A percentile compares a stretch with the other conserved stretches of the same genome.
These are phyloP conservation scores for Phytophthora melonis DNA, from an alignment of 352 stramenopile species.

Conservation along the genomic window DNA sequence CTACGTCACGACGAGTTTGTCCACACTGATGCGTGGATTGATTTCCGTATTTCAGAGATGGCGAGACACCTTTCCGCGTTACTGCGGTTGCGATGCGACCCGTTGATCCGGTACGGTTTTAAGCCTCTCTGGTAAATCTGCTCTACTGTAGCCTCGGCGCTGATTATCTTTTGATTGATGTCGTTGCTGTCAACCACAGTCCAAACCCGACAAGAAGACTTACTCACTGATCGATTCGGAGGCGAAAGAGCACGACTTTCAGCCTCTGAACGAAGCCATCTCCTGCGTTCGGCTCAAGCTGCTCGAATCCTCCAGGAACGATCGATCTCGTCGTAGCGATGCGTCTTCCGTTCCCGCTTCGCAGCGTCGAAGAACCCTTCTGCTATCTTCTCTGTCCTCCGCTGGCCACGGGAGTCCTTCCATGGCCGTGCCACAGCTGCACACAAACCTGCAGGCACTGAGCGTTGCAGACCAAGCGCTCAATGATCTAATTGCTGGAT, in stretches of 20 bases:
- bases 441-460: constrained; percentile 22
- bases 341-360: constrained; percentile 5
- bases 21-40: neutral
- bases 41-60: constrained; percentile 43
- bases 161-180: constrained; percentile 1
- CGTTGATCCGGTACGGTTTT: constrained; percentile 51
- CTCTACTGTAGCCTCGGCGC: neutral
- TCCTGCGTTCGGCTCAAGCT: constrained; percentile 63
- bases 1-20: neutral
- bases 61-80: constrained; percentile 56
- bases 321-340: constrained; percentile 1
- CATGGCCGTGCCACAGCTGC: constrained; percentile 11
- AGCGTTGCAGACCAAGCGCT: constrained; percentile 33
- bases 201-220: constrained; percentile 64
- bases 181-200: constrained; percentile 30
- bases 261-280: constrained; percentile 63
- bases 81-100: constrained; percentile 54
- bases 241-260: constrained; percentile 50
- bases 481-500: constrained; percentile 30
- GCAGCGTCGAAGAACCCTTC: constrained; percentile 21
- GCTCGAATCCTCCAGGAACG: constrained; percentile 28
- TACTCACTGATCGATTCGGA: constrained; percentile 68
- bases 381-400: constrained; percentile 3
- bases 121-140: neutral
- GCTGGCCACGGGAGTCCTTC: neutral